These are phyloP conservation scores for Salix exigua DNA, from an alignment of 345 rosid genomes.

Conservation along the genomic window DNA sequence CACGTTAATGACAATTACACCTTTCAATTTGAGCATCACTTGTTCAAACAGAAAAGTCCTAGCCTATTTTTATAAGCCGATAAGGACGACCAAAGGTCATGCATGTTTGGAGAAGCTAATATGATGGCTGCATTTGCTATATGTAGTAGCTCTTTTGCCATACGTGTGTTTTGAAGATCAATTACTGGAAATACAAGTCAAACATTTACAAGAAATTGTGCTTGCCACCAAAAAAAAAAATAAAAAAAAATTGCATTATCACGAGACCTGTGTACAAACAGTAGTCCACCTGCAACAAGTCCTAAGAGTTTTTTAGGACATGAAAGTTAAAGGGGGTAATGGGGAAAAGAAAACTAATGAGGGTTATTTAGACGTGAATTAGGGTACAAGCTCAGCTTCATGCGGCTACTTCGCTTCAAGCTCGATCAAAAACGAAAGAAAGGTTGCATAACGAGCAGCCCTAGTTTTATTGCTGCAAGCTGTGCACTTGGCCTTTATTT, in stretches of 20 bases:
- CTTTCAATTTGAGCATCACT: not conserved
- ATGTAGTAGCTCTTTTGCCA: not conserved
- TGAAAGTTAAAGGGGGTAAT: not conserved
- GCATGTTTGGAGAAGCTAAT: not conserved
- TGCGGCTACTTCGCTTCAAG: not conserved
- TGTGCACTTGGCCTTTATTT: conserved; percentile 54
- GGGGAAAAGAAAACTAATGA: not conserved
- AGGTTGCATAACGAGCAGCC: not conserved
- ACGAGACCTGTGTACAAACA: not conserved
- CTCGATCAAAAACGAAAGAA: not conserved
- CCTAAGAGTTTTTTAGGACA: not conserved
- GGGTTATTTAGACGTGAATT: not conserved
- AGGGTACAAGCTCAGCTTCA: not conserved
- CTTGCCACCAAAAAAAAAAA: not conserved
- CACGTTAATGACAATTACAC: not conserved
- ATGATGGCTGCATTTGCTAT: not conserved
- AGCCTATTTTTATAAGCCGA: not conserved
- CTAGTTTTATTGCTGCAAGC: conserved; percentile 31
- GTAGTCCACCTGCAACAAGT: not conserved
- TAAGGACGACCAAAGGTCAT: not conserved
- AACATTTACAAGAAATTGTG: not conserved
- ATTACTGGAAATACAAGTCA: not conserved
- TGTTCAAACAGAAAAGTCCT: not conserved
- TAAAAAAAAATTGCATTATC: not conserved
- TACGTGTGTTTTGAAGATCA: not conserved